Evolutionary conservation across 768 basidiomycete genomes (phyloP).

Genomic region (Ramaria rubella): DNA sequence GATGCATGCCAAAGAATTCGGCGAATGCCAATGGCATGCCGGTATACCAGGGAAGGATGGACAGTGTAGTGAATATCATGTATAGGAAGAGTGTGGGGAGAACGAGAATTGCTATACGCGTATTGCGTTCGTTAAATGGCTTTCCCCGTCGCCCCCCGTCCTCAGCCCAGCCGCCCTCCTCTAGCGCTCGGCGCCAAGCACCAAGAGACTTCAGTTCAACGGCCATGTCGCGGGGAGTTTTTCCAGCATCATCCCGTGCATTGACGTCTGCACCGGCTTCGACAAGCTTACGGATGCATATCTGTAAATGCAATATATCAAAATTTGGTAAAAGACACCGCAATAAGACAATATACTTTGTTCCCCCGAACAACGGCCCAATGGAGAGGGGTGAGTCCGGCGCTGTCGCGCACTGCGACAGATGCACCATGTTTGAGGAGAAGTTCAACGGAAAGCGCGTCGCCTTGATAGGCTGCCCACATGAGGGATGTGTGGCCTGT

Average conservation of each 20-base stretch:
- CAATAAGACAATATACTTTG: slow-evolving; percentile 32
- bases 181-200: slow-evolving; percentile 83
- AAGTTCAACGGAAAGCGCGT: slow-evolving; percentile 89
- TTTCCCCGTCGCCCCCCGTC: slow-evolving; percentile 60
- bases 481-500: slow-evolving; percentile 82
- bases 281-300: slow-evolving; percentile 73
- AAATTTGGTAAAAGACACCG: neutral
- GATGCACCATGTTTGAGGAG: slow-evolving; percentile 84
- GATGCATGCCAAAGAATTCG: slow-evolving; percentile 90
- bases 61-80: slow-evolving; percentile 77
- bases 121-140: slow-evolving; percentile 78
- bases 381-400: slow-evolving; percentile 83
- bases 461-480: slow-evolving; percentile 99
- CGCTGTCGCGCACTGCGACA: slow-evolving; percentile 66
- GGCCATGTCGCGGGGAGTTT: slow-evolving; percentile 93
- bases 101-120: slow-evolving; percentile 69
- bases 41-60: slow-evolving; percentile 85
- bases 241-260: slow-evolving; percentile 74
- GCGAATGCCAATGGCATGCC: slow-evolving; percentile 76
- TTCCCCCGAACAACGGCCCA: slow-evolving; percentile 99
- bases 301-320: neutral
- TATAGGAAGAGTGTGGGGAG: slow-evolving; percentile 76
- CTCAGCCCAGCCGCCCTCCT: slow-evolving; percentile 80
- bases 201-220: slow-evolving; percentile 85
- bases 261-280: slow-evolving; percentile 81